Base-by-base conservation (phyloP, 805 yeast species). In the Babjeviella inositovora region DNA sequence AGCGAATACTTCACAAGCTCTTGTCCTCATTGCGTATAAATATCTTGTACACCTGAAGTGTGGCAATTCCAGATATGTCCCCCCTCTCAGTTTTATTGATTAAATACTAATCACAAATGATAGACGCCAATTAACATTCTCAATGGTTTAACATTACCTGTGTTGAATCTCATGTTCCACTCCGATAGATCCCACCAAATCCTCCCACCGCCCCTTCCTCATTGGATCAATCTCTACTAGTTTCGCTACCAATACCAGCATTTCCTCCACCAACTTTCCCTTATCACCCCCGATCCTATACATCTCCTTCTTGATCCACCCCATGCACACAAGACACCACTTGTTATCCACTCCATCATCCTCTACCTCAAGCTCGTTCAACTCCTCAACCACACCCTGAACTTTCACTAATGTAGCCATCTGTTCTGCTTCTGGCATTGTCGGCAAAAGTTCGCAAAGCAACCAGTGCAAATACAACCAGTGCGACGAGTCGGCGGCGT, bases 401-500 rank as follows among this genome's bases (percentile, higher is more conserved):
- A 77, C 69, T 1, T 45, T 39, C 1, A 47, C 29, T 7, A 79
- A 39, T 2, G 76, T 34, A 0, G 38, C 37, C 2, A 34, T 14
- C 25, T 56, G 56, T 11, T 52, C 46, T 1, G 40, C 46, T n/a
- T 12, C 27, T 11, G 34, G 20, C 18, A 51, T 24, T 2, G 33
- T 28, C 41, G 38, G 17, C 66, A 50, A 16, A 62, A 47, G 8
- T 42, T 43, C 17, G 59, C 59, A 5, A 60, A 67, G 39, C 12
- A 87, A 53, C 97, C 97, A 90, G 24, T 71, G 64, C 28, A 81
- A 57, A 41, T 85, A 90, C 2, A 77, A 58, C 96, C 97, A 90
- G 0, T 81, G 76, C 0, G 95, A 79, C 20, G 92, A 85, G 40
- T 90, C 98, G 25, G 80, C 87, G 0, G 93, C 85, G 42, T 90